Evolutionary conservation across 345 rosid genomes (phyloP), one percentile per base, ranked within the genome.

Genomic region (Populus euphratica): DNA sequence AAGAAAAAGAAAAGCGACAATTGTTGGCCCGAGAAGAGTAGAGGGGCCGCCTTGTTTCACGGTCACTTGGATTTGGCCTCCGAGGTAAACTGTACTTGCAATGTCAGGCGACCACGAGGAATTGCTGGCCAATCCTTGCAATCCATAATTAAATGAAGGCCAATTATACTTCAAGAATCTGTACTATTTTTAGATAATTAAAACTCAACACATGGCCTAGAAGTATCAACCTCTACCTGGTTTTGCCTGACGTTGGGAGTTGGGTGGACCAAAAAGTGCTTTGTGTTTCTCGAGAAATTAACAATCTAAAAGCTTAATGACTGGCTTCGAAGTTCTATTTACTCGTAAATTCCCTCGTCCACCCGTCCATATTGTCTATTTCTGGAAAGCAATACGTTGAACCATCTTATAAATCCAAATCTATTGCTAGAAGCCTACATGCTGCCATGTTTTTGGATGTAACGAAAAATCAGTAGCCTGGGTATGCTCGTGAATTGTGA

Each of bases 11-110:
- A 8, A 7, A 16, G 67, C 17, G 62, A 68, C 68, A 65, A 35
- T 71, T 33, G 31, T 49, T 72, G 75, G 75, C 80, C 77, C 77
- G 59, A 77, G 69, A 71, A 72, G 69, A 25, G 59, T 29, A 12
- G 77, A 44, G 39, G 23, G 43, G 25, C 21, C 25, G 76, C 72
- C 73, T 38, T 64, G 76, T 67, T 65, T 68, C 39, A 20, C 25
- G 79, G 67, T 29, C 68, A 25, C 29, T 59, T 69, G 29, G 38
- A 14, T 44, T 1, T 25, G 72, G 71, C 41, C 70, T 65, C 62
- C 72, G 43, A 67, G 64, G 47, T 8, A 68, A 75, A 18, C 64
- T 27, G 78, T 68, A 76, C 73, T 16, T 33, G 38, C 33, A 5
- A 25, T 69, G 79, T 70, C 33, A 56, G 74, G 36, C 13, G 44